Evolutionary conservation across 148 eudicot genomes (phyloP).

Genomic region (Pharnaceum exiguum): DNA sequence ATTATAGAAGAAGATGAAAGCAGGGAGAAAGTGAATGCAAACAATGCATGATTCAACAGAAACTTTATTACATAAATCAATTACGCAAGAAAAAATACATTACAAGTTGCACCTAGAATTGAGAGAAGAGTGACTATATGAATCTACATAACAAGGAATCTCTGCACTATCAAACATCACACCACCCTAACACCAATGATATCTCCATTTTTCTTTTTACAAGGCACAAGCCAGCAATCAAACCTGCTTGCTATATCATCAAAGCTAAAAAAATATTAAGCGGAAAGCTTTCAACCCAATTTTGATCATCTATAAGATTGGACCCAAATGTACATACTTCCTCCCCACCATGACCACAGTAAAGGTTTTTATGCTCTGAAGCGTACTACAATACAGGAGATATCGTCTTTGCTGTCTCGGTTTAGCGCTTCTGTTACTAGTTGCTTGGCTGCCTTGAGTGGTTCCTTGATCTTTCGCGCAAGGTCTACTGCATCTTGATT

Average conservation of each 20-base stretch:
- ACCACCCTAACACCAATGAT: conserved; percentile 13
- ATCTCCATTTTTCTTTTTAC: conserved; percentile 19
- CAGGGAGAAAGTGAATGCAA: background rate
- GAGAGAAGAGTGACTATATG: conserved; percentile 18
- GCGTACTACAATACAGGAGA: conserved; percentile 66
- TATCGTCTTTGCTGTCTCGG: conserved; percentile 74
- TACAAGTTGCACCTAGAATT: conserved; percentile 10
- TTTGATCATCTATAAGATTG: conserved; percentile 4
- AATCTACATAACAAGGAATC: conserved; percentile 28
- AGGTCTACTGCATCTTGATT: conserved; percentile 75
- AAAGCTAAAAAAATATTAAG: conserved; percentile 10
- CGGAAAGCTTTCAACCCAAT: conserved; percentile 10
- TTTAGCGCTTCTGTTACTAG: conserved; percentile 47
- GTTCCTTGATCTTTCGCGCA: conserved; percentile 55
- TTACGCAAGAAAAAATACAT: background rate
- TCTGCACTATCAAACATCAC: conserved; percentile 26
- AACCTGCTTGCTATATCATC: background rate
- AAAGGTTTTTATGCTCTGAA: conserved; percentile 31
- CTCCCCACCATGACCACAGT: background rate
- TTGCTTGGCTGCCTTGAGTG: conserved; percentile 58
- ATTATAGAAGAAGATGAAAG: background rate
- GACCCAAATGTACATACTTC: conserved; percentile 39
- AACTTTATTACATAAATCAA: conserved; percentile 18
- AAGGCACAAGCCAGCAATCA: conserved; percentile 9
- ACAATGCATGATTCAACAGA: background rate